These are phyloP conservation scores for Asclepias syriaca DNA, from an alignment of 257 asterid genomes.

Conservation along the genomic window DNA sequence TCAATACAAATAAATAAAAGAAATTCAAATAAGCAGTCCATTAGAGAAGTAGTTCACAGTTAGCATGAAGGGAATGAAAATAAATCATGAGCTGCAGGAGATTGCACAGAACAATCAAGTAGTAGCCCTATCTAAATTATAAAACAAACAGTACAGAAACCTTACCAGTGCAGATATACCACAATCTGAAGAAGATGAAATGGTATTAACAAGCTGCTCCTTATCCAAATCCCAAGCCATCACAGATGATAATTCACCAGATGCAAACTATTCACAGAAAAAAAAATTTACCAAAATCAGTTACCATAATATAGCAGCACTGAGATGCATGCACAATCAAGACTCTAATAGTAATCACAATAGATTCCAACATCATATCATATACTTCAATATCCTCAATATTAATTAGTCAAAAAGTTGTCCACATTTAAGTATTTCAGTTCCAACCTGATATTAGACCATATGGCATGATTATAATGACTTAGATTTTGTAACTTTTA, in stretches of 20 bases:
- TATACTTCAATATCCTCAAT: too few species aligned
- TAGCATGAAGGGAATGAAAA: not conserved
- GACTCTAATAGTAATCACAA: not conserved
- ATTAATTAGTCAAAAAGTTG: not conserved
- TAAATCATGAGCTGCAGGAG: not conserved
- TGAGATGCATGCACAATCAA: not conserved
- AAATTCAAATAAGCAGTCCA: not conserved
- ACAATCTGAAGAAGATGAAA: constrained; percentile 73
- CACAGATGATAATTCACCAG: constrained; percentile 85
- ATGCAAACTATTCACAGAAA: constrained; percentile 50
- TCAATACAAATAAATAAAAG: too few species aligned
- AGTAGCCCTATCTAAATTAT: not conserved
- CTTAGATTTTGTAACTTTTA: not conserved
- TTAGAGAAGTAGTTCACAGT: not conserved
- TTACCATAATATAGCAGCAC: not conserved
- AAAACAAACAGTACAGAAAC: not conserved
- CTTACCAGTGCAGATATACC: constrained; percentile 92
- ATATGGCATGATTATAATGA: not conserved
- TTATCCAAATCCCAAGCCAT: constrained; percentile 98
- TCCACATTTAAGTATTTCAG: not conserved
- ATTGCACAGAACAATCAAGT: not conserved
- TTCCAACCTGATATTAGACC: not conserved
- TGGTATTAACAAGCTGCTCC: constrained; percentile 75
- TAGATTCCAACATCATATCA: not conserved
- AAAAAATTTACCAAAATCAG: not conserved